Base-by-base conservation (phyloP, 2,329 filamentous ascomycete species). In the Colletotrichum tofieldiae region DNA sequence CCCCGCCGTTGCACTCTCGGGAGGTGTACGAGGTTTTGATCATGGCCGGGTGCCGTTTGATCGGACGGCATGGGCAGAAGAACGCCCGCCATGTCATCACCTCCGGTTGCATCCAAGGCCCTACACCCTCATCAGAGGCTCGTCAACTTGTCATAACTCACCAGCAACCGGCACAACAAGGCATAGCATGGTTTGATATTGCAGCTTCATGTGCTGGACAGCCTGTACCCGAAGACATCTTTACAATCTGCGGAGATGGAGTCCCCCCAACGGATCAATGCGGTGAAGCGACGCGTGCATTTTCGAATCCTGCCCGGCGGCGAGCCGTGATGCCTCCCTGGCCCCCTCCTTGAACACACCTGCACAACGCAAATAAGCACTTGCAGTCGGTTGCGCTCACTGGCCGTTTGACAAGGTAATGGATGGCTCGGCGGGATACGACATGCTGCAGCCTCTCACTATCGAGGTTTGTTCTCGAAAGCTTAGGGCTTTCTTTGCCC, bases 51-150 rank as follows among this genome's bases (percentile, higher is more conserved):
- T 47, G 59, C 65, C 52, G 37, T 59, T 64, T 54, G 65, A 64
- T 72, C 65, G 45, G 52, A 68, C 60, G 35, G 43, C 29, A 29
- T 29, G 45, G 59, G 59, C 65, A 68, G 59, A 69, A 68, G 59
- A 69, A 69, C 45, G 64, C 63, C 59, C 60, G 59, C 45, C 43
- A 54, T 69, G 58, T 51, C 64, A 62, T 45, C 35, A 64, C 32
- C 43, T 43, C 39, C 35, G 59, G 51, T 45, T 45, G 59, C 59
- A 56, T 51, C 11, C 20, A 49, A 63, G 49, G 43, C 52, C 41
- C 35, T 68, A 18, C 56, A 54, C 23, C 52, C 54, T 61, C 35
- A 26, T 18, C 7, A 29, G n/a, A 26, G 12, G 29, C n/a, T 41
- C 3, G 37, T 16, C 55, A 43, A 61, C 39, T 23, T 23, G 20